A percentile compares a stretch with the other conserved stretches of the same genome.
Evolutionary conservation across 345 rosid genomes (phyloP).

Genomic region (Psidium guajava): DNA sequence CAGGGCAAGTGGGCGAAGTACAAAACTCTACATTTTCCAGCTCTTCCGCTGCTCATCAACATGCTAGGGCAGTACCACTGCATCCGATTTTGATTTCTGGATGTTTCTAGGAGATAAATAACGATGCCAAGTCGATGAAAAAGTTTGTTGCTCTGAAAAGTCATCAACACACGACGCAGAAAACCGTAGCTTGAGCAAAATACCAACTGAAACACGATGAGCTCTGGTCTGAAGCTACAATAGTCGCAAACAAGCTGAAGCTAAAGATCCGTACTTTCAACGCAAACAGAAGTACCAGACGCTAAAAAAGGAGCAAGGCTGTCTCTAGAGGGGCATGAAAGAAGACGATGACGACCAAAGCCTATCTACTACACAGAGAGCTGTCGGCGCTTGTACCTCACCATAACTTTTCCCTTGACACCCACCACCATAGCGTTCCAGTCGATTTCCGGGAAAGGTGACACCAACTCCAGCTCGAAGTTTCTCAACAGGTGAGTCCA

Average conservation of each 20-base stretch:
- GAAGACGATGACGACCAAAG: not conserved
- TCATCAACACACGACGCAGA: not conserved
- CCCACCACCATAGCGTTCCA: conserved; percentile 99
- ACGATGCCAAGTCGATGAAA: not conserved
- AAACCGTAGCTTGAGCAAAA: not conserved
- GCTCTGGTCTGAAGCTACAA: not conserved
- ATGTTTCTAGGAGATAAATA: not conserved
- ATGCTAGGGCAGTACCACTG: not conserved
- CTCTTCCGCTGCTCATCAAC: not conserved
- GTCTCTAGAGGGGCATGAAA: not conserved
- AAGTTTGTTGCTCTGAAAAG: not conserved
- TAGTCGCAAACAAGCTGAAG: not conserved
- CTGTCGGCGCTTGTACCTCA: conserved; percentile 58
- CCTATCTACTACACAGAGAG: conserved; percentile 5
- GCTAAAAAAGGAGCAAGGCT: not conserved
- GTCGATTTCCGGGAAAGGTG: conserved; percentile 95
- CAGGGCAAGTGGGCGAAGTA: not conserved
- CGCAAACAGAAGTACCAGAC: not conserved
- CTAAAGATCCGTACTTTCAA: not conserved
- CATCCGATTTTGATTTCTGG: not conserved
- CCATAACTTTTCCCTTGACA: conserved; percentile 95
- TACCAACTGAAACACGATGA: not conserved
- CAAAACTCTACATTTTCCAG: not conserved
- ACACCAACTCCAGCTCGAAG: conserved; percentile 75
- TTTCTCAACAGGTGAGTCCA: conserved; percentile 96